These are phyloP conservation scores for maize (Zea mays) DNA, from an alignment of 176 grass and related monocot genomes.

Conservation along the genomic window DNA sequence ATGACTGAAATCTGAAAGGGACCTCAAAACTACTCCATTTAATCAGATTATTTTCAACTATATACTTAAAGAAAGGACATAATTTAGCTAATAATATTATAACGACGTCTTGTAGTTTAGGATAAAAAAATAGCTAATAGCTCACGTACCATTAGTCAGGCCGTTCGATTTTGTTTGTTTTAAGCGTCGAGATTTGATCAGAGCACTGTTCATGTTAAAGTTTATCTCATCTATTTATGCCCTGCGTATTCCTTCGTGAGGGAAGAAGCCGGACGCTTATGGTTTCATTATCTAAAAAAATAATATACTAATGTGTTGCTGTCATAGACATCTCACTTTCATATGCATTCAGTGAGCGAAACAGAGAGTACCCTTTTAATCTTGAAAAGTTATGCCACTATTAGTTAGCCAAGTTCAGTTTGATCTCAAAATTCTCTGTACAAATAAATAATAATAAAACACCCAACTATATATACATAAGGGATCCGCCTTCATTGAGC, in stretches of 20 bases:
- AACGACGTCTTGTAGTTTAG: neutral
- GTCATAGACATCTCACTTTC: neutral
- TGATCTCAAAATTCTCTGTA: no score
- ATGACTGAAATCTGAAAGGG: neutral
- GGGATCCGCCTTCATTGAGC: neutral
- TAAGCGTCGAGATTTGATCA: neutral
- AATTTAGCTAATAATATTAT: neutral
- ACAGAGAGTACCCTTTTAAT: neutral
- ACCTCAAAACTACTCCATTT: neutral
- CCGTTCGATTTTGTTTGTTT: neutral
- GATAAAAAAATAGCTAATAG: no score
- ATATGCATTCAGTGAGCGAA: neutral
- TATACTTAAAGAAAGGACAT: no score
- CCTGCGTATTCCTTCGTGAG: no score
- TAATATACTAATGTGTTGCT: neutral
- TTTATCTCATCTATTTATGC: neutral
- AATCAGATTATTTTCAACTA: rapidly evolving
- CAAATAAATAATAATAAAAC: neutral
- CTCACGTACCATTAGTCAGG: no score
- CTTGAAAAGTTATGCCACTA: neutral
- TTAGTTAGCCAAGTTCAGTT: neutral
- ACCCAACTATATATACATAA: neutral
- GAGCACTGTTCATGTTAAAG: neutral
- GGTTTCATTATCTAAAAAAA: no score
- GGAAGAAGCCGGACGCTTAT: no score